These are phyloP conservation scores for Malassezia arunalokei DNA, from an alignment of 1,284 basidiomycete genomes.

Conservation along the genomic window DNA sequence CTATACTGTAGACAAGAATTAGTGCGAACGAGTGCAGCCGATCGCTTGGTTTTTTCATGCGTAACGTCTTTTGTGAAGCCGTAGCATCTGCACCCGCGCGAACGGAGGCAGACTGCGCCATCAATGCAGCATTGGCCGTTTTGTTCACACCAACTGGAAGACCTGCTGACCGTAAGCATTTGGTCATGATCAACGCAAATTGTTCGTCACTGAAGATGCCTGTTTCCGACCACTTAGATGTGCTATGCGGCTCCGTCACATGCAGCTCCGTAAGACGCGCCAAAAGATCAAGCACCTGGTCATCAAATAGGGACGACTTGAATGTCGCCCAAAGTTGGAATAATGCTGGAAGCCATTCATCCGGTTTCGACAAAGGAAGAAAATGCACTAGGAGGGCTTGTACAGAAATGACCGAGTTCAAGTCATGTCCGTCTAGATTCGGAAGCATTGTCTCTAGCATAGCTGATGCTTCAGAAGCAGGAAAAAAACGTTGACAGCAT, in stretches of 20 bases:
- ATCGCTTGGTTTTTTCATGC: constrained; percentile 65
- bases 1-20: constrained; percentile 81
- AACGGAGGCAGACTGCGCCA: constrained; percentile 30
- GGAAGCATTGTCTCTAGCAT: constrained; percentile 74
- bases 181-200: constrained; percentile 73
- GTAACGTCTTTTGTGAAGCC: constrained; percentile 56
- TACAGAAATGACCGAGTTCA: constrained; percentile 50
- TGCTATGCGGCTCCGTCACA: constrained; percentile 47
- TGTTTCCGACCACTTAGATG: constrained; percentile 56
- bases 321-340: constrained; percentile 77
- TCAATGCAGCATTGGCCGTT: constrained; percentile 30
- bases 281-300: constrained; percentile 69
- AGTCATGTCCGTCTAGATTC: constrained; percentile 59
- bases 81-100: constrained; percentile 50
- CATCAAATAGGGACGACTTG: constrained; percentile 67
- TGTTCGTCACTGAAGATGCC: constrained; percentile 78
- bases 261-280: constrained; percentile 67
- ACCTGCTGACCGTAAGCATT: constrained; percentile 71
- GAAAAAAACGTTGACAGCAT: constrained; percentile 71
- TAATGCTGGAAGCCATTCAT: constrained; percentile 39
- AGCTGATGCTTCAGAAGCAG: constrained; percentile 71
- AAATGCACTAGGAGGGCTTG: constrained; percentile 44
- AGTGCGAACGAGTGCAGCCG: constrained; percentile 67
- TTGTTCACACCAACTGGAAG: constrained; percentile 52
- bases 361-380: constrained; percentile 35